Percentiles rank a stretch among this genome's conserved stretches.
phyloP scores from a whole-genome alignment of 805 yeast species.

The Danielia oregonensis region DNA sequence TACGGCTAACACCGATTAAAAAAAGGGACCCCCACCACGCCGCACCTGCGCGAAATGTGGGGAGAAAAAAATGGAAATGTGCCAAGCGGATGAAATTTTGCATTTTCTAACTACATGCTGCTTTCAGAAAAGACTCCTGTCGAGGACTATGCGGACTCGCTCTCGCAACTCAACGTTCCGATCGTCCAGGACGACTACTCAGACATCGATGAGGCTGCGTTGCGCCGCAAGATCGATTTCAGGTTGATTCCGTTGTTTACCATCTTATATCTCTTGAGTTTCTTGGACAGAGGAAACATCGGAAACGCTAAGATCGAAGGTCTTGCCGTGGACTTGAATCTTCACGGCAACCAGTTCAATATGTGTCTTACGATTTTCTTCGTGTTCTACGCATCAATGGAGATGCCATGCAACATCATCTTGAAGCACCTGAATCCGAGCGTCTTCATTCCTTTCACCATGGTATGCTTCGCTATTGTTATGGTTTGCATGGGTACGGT shows the following conservation, averaged over 20 bases:
- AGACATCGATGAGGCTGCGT: slow-evolving; percentile 3
- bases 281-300: slow-evolving; percentile 12
- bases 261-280: slow-evolving; percentile 7
- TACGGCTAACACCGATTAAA: no score
- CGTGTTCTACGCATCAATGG: slow-evolving; percentile 9
- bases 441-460: slow-evolving; percentile 55
- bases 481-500: slow-evolving; percentile 64
- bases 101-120: no score
- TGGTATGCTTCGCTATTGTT: slow-evolving; percentile 58
- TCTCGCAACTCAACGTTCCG: no score
- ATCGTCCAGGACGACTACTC: no score
- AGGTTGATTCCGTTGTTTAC: slow-evolving; percentile 5
- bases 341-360: slow-evolving; percentile 6
- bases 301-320: slow-evolving; percentile 13
- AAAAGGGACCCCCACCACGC: no score
- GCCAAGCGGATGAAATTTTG: no score
- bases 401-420: slow-evolving; percentile 10
- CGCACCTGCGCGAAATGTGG: no score
- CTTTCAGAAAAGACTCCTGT: no score
- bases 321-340: slow-evolving; percentile 6
- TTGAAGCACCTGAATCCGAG: slow-evolving; percentile 48
- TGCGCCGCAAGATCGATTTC: slow-evolving; percentile 8
- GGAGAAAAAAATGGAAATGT: no score
- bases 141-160: no score
- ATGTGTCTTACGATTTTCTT: slow-evolving; percentile 11